Evolutionary conservation across 202 grass and related monocot genomes (phyloP).

Genomic region (Cymbopogon flexuosus): DNA sequence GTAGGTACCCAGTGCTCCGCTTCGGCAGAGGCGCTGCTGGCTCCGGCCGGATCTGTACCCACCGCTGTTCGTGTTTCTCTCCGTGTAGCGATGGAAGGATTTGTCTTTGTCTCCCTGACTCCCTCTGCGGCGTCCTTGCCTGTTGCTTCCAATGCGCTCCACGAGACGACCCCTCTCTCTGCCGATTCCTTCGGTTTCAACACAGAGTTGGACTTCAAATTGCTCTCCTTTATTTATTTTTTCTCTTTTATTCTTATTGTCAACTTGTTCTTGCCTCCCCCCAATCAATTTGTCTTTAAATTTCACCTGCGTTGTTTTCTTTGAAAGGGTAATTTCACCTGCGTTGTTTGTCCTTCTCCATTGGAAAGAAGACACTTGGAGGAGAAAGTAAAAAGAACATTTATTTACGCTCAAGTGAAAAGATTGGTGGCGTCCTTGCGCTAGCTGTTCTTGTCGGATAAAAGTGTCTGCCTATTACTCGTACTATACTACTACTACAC

Average conservation of each 20-base stretch:
- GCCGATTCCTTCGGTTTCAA: neutral
- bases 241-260: neutral
- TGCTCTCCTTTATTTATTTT: neutral
- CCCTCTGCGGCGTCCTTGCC: neutral
- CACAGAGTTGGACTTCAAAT: neutral
- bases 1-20: neutral
- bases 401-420: neutral
- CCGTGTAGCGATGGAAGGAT: neutral
- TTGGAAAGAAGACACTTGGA: neutral
- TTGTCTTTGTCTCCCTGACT: neutral
- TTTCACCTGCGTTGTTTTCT: neutral
- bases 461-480: neutral
- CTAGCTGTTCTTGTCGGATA: constrained; percentile 16
- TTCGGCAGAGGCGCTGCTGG: neutral
- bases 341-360: neutral
- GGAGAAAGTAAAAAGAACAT: neutral
- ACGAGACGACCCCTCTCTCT: neutral
- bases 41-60: neutral
- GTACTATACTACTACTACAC: neutral
- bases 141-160: neutral
- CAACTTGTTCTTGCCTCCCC: neutral
- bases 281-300: neutral
- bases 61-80: neutral
- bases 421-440: neutral
- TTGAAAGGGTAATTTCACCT: neutral